Evolutionary conservation across 306 rosid genomes (phyloP), one percentile per base, ranked within the genome.

Genomic region (Vicia villosa): DNA sequence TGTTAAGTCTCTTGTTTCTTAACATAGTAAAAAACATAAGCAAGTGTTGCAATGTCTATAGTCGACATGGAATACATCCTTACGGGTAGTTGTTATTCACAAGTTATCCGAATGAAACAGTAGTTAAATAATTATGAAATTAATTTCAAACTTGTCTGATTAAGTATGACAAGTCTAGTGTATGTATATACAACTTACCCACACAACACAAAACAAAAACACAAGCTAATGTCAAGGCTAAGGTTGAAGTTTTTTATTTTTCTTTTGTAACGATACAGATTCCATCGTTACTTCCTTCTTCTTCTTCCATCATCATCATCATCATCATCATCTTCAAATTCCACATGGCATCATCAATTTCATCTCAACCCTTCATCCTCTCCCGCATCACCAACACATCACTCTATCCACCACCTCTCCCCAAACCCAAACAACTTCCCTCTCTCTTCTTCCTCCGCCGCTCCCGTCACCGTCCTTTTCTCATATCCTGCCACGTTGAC

Each of bases 291-390:
- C 56, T 17, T 49, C 1, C 19, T 1, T 50, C 6, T 49, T 49
- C 56, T 17, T 11, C 10, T 14, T 56, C 37, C 38, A 59, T 32
- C 5, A 2, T 50, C 56, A 50, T 50, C 56, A 21, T 41, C 46
- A 41, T 10, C 22, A 2, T 50, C 56, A 50, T 50, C 56, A 21
- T 41, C 46, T 11, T 10, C 22, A 28, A 28, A n/a, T 32, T 6
- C 16, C 34, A 88, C 3, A 56, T 91, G 97, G 90, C 95, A 32
- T 5, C 60, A 63, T 3, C 67, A 62, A 6, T 62, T 17, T 63
- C 91, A 46, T 82, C 91, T 21, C 87, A 89, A 42, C 83, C 87
- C 6, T 81, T 86, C 83, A 47, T 80, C 70, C 80, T 86, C 63
- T 79, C 97, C 5, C 95, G 86, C 68, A 1, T 87, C 73, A 66